Percentiles rank a stretch among this genome's conserved stretches.
Conservation (phyloP, 768 basidiomycete genomes). For the Hysterangium stoloniferum region DNA sequence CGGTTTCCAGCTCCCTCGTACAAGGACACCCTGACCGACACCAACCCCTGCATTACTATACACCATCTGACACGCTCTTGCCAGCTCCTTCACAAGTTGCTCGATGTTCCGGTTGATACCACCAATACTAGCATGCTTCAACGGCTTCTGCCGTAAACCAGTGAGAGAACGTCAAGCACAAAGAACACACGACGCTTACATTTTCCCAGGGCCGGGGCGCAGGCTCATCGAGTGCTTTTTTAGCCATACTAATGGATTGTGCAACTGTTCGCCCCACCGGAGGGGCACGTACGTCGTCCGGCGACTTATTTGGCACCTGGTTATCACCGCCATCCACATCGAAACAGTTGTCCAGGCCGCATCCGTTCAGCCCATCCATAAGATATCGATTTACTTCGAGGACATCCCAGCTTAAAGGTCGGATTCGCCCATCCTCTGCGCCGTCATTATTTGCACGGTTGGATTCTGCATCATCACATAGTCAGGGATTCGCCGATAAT, state of each 20-base stretch:
- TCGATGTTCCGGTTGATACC: constrained; percentile 9
- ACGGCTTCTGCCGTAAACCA: not conserved
- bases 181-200: constrained; percentile 33
- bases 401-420: constrained; percentile 55
- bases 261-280: constrained; percentile 28
- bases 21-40: not conserved
- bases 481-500: not conserved
- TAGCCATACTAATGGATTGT: constrained; percentile 40
- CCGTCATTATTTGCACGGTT: constrained; percentile 38
- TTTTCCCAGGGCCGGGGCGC: constrained; percentile 42
- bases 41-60: constrained; percentile 1
- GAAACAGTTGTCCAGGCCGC: constrained; percentile 76
- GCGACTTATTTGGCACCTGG: constrained; percentile 38
- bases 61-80: not conserved
- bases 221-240: constrained; percentile 39
- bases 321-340: constrained; percentile 18
- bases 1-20: not conserved
- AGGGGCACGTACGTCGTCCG: constrained; percentile 42
- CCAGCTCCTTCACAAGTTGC: constrained; percentile 2
- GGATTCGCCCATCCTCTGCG: constrained; percentile 39
- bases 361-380: constrained; percentile 57
- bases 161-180: not conserved
- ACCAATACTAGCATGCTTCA: not conserved
- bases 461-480: constrained; percentile 31
- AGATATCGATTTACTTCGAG: constrained; percentile 78